Evolutionary conservation across 768 basidiomycete species (phyloP).

Genomic region (Pleurotus pulmonarius): DNA sequence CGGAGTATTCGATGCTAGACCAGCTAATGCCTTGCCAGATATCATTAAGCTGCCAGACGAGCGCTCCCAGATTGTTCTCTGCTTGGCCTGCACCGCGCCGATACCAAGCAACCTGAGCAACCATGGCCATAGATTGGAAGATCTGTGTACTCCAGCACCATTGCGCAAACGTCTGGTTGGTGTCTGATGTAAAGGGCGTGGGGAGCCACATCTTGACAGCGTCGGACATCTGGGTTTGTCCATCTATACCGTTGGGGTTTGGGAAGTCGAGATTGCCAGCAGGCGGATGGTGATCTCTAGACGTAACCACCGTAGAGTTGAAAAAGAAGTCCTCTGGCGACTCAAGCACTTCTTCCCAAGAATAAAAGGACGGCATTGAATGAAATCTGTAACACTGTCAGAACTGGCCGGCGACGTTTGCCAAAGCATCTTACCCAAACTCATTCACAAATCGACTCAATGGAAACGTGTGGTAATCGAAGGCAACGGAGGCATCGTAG

Average conservation of each 20-base stretch:
- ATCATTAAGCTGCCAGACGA: conserved; percentile 60
- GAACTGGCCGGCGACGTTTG: not conserved
- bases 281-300: conserved; percentile 54
- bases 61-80: conserved; percentile 55
- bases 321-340: conserved; percentile 51
- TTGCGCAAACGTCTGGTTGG: conserved; percentile 58
- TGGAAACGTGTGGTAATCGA: conserved; percentile 52
- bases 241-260: conserved; percentile 50
- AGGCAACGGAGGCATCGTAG: conserved; percentile 48
- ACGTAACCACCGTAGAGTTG: conserved; percentile 53
- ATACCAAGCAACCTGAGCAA: conserved; percentile 58
- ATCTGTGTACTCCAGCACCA: conserved; percentile 64
- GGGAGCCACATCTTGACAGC: conserved; percentile 56
- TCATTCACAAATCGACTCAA: conserved; percentile 55
- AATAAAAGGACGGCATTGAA: conserved; percentile 61
- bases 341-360: conserved; percentile 53
- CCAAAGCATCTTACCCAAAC: conserved; percentile 38
- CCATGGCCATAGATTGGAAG: conserved; percentile 57
- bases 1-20: conserved; percentile 53
- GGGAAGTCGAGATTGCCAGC: conserved; percentile 49
- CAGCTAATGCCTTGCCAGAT: conserved; percentile 60
- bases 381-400: conserved; percentile 39
- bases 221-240: conserved; percentile 48
- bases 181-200: conserved; percentile 40
- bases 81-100: conserved; percentile 53